Conservation (phyloP, 331 rosid genomes). For the Erythrophleum ivorense region DNA sequence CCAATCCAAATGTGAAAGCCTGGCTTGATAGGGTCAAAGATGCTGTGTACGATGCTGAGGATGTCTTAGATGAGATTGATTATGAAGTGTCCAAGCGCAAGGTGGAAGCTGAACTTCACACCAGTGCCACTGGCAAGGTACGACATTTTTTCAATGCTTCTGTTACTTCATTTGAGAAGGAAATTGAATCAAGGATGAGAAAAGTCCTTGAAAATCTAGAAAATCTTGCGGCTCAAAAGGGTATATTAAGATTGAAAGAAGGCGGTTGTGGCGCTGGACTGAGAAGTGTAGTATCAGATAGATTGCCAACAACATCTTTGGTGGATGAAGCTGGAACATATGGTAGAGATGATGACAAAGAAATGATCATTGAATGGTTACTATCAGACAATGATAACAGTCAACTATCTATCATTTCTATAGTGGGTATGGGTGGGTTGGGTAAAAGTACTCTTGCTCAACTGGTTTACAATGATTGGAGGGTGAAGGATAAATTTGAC, state of each 20-base stretch:
- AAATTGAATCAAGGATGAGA: constrained; percentile 1
- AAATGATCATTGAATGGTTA: constrained; percentile 3
- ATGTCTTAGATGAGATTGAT: constrained; percentile 18
- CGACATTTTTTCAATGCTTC: neutral
- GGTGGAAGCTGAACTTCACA: constrained; percentile 2
- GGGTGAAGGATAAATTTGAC: constrained; percentile 30
- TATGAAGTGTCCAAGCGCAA: constrained; percentile 9
- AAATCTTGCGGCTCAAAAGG: constrained; percentile 26
- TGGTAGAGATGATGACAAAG: constrained; percentile 8
- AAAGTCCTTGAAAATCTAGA: constrained; percentile 35
- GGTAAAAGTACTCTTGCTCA: constrained; percentile 50
- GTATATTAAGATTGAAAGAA: constrained; percentile 4
- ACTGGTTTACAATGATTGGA: constrained; percentile 42
- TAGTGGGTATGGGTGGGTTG: constrained; percentile 37
- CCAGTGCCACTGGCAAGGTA: neutral
- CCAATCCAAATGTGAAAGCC: neutral
- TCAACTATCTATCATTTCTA: neutral
- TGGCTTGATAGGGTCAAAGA: constrained; percentile 35
- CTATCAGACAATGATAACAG: neutral
- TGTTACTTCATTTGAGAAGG: constrained; percentile 22
- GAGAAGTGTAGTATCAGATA: neutral
- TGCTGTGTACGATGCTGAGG: neutral
- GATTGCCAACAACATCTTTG: constrained; percentile 37
- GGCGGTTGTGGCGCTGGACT: neutral
- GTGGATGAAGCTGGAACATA: constrained; percentile 13